Conservation (phyloP, 257 asterid species). For the Plantago major region DNA sequence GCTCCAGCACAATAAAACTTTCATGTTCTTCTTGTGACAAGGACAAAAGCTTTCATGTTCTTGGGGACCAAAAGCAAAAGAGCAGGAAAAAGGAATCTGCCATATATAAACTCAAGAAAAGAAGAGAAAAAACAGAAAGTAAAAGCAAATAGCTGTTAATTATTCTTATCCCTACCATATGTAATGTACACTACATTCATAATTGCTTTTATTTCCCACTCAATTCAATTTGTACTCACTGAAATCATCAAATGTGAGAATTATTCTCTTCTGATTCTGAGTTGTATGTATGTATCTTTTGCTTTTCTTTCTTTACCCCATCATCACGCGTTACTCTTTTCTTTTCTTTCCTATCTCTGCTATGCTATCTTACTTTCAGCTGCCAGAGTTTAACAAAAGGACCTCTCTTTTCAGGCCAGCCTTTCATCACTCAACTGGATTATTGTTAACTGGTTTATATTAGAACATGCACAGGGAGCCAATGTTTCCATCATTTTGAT, state of each 20-base stretch:
- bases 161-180: too few relatives aligned
- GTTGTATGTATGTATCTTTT: conserved; percentile 28
- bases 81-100: conserved; percentile 15
- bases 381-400: conserved; percentile 47
- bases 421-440: conserved; percentile 24
- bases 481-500: conserved; percentile 53
- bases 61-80: conserved; percentile 48
- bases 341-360: conserved; percentile 37
- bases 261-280: conserved; percentile 25
- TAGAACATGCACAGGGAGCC: conserved; percentile 31
- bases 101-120: conserved; percentile 13
- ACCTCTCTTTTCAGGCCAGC: conserved; percentile 32
- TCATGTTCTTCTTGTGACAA: conserved; percentile 67
- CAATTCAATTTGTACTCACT: too few relatives aligned
- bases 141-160: conserved; percentile 18
- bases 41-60: conserved; percentile 33
- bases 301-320: conserved; percentile 21
- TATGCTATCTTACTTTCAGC: conserved; percentile 38
- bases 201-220: too few relatives aligned
- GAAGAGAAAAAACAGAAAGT: too few relatives aligned
- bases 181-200: too few relatives aligned
- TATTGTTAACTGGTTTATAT: conserved; percentile 21
- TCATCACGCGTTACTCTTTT: conserved; percentile 31
- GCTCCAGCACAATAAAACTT: conserved; percentile 47
- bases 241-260: neutral